Percentiles rank a stretch among this genome's conserved stretches.
Conservation (phyloP, 73 alveolate species). For the Paraurostyla sp. region DNA sequence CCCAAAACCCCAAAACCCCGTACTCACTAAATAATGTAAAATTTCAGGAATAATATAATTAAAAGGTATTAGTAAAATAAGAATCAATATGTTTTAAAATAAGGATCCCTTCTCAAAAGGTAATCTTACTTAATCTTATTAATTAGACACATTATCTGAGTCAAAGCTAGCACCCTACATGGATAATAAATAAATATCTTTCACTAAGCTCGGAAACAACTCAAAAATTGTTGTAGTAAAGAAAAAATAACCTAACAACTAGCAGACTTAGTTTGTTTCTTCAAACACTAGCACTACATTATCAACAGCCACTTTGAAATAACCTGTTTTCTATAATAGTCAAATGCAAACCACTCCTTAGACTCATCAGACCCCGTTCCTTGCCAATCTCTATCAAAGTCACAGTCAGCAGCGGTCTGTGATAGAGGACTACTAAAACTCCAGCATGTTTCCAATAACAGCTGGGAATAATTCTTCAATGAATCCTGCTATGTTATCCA, state of each 20-base stretch:
- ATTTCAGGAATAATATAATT: too few relatives aligned
- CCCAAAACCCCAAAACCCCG: too few relatives aligned
- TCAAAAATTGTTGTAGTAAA: constrained; percentile 7
- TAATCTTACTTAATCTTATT: not conserved
- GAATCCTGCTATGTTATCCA: too few relatives aligned
- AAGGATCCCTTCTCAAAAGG: not conserved
- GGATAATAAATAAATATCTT: not conserved
- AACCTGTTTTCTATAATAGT: constrained; percentile 4
- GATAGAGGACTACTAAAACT: constrained; percentile 25
- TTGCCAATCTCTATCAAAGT: not conserved
- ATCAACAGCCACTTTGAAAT: not conserved
- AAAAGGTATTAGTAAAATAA: too few relatives aligned
- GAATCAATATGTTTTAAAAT: not conserved
- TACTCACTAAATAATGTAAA: too few relatives aligned
- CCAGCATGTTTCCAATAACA: too few relatives aligned
- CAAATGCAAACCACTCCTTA: too few relatives aligned
- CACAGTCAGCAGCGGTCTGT: constrained; percentile 28
- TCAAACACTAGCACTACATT: not conserved
- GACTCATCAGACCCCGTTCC: too few relatives aligned
- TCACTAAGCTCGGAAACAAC: not conserved
- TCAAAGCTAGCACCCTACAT: constrained; percentile 36
- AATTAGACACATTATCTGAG: not conserved
- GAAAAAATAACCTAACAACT: not conserved
- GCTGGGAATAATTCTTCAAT: too few relatives aligned
- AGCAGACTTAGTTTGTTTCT: too few relatives aligned